Evolutionary conservation across 2,329 filamentous ascomycete species (phyloP).

Genomic region (Nannizzia gypsea): DNA sequence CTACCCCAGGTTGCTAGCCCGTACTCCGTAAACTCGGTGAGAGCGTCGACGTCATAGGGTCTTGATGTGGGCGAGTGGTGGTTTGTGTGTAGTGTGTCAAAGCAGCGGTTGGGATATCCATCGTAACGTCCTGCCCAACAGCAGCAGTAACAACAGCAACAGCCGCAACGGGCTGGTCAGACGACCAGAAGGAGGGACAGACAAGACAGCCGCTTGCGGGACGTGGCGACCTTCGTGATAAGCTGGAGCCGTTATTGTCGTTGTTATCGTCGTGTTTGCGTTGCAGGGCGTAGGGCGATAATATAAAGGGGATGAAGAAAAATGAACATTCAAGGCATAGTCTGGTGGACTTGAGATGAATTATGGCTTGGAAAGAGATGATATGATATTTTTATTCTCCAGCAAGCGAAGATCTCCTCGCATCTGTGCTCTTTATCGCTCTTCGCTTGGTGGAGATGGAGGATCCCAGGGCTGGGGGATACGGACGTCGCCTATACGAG

Average conservation of each 20-base stretch:
- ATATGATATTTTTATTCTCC: too few species aligned
- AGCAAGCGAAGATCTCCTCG: too few species aligned
- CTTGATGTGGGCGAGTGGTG: too few species aligned
- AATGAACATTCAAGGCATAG: background rate
- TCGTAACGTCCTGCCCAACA: background rate
- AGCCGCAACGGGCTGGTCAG: background rate
- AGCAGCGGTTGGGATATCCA: background rate
- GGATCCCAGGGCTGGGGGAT: too few species aligned
- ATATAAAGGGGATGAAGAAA: background rate
- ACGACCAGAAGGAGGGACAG: background rate
- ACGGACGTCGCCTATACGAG: too few species aligned
- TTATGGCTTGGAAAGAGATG: background rate
- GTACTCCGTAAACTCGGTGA: too few species aligned
- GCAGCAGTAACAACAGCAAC: background rate
- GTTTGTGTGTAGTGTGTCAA: background rate
- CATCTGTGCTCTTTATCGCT: too few species aligned
- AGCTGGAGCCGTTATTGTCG: background rate
- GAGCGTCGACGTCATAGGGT: background rate
- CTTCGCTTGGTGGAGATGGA: too few species aligned
- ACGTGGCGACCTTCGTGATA: background rate
- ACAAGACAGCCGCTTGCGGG: background rate
- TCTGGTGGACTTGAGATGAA: background rate
- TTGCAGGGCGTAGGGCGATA: background rate
- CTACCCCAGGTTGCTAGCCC: too few species aligned
- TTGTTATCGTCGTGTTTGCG: background rate